Conservation (phyloP, 306 rosid species). For the Albizia julibrissin region DNA sequence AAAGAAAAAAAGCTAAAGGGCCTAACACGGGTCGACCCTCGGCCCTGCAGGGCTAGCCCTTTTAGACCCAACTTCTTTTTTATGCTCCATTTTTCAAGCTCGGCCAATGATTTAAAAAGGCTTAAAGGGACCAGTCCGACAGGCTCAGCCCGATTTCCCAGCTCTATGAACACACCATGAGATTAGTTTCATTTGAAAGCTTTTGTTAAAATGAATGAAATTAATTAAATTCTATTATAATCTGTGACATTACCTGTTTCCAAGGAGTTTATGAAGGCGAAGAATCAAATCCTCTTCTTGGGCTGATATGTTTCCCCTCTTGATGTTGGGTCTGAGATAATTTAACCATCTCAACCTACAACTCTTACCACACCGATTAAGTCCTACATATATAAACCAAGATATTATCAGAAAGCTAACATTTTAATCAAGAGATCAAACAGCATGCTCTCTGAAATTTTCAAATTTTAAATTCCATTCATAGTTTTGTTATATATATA, state of each 20-base stretch:
- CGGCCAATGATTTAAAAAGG: no score
- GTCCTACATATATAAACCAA: conserved; percentile 38
- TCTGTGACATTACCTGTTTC: conserved; percentile 47
- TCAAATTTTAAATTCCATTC: background rate
- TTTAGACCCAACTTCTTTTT: no score
- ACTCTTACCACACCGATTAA: conserved; percentile 65
- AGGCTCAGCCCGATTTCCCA: no score
- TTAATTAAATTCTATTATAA: background rate
- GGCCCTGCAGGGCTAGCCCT: no score
- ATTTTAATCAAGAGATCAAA: background rate
- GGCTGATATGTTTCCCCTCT: conserved; percentile 70
- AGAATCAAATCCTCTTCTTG: conserved; percentile 74
- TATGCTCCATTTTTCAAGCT: no score
- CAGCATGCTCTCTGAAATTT: no score
- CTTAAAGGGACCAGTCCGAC: no score
- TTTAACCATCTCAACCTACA: conserved; percentile 72
- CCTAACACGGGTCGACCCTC: no score
- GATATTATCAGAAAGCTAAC: background rate
- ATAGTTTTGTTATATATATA: background rate
- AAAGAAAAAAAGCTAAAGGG: no score
- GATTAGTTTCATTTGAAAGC: no score
- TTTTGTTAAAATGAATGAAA: no score
- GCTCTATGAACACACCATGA: no score
- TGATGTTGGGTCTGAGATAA: conserved; percentile 68
- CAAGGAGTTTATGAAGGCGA: conserved; percentile 68